phyloP scores from a whole-genome alignment of 2,329 filamentous ascomycete genomes.

The Achaetomium macrosporum region DNA sequence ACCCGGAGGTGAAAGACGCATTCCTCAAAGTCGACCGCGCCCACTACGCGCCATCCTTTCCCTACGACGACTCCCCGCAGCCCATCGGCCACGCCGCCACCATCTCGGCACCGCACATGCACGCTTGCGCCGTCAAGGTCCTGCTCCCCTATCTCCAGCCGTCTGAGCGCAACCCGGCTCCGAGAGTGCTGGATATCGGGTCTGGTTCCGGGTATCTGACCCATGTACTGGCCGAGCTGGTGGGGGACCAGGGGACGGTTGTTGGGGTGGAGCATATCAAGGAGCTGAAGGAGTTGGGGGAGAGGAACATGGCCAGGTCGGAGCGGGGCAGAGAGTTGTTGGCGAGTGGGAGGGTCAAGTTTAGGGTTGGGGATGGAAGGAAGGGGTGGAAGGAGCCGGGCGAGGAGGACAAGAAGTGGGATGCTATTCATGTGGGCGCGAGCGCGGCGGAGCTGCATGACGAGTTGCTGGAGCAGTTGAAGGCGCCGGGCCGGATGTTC shows the following conservation, averaged over 20 bases:
- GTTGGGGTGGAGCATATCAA: slow-evolving; percentile 71
- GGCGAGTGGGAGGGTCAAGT: slow-evolving; percentile 58
- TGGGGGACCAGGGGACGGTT: slow-evolving; percentile 48
- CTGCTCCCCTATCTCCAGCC: slow-evolving; percentile 42
- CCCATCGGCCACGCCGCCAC: slow-evolving; percentile 50
- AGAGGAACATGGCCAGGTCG: slow-evolving; percentile 60
- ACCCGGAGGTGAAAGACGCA: slow-evolving; percentile 65
- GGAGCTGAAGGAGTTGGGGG: slow-evolving; percentile 56
- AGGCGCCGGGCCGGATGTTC: slow-evolving; percentile 72
- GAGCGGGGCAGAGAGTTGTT: slow-evolving; percentile 54
- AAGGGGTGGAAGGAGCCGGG: slow-evolving; percentile 52
- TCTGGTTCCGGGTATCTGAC: slow-evolving; percentile 80
- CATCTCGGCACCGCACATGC: slow-evolving; percentile 58
- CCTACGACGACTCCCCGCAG: slow-evolving; percentile 61
- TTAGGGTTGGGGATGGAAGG: slow-evolving; percentile 70
- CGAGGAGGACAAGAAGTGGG: slow-evolving; percentile 56
- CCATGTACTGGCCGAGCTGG: slow-evolving; percentile 77
- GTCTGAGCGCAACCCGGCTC: slow-evolving; percentile 29
- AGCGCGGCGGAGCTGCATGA: slow-evolving; percentile 69
- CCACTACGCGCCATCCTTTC: slow-evolving; percentile 65
- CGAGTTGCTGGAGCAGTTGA: slow-evolving; percentile 69
- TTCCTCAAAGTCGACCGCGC: slow-evolving; percentile 85
- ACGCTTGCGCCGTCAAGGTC: slow-evolving; percentile 48
- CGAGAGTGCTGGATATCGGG: slow-evolving; percentile 66
- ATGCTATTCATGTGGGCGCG: slow-evolving; percentile 94